Conservation (phyloP, 495 filamentous ascomycete species). For the Stereocaulon alpinum region DNA sequence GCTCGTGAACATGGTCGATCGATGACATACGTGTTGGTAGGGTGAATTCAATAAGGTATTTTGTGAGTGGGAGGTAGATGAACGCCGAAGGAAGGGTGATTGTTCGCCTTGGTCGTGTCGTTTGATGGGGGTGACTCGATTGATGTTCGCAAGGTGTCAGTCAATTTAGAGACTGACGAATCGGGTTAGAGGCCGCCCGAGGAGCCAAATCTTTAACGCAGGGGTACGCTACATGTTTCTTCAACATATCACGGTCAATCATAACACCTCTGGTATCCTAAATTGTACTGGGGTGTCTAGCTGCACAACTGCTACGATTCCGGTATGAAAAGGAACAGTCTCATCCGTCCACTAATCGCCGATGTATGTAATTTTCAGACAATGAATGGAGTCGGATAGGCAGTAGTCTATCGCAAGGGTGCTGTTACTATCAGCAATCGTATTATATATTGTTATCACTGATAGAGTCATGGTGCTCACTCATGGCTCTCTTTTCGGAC, state of each 20-base stretch:
- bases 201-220: neutral
- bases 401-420: neutral
- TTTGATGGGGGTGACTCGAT: conserved; percentile 14
- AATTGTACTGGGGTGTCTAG: no score
- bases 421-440: neutral
- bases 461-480: no score
- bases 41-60: neutral
- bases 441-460: neutral
- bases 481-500: no score
- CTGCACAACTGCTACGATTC: no score
- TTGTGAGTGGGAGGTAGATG: neutral
- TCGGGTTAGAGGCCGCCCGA: neutral
- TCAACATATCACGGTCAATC: neutral
- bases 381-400: neutral
- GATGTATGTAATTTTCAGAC: neutral
- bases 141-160: neutral
- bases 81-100: conserved; percentile 11
- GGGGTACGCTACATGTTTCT: neutral
- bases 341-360: no score
- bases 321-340: no score
- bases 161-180: conserved; percentile 5
- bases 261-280: no score
- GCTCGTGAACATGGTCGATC: conserved; percentile 25
- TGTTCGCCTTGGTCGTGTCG: conserved; percentile 9
- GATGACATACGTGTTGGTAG: conserved; percentile 25